Percentiles rank a stretch among this genome's conserved stretches.
Conservation (phyloP, 768 basidiomycete genomes). For the Fistulinella prunicolor region DNA sequence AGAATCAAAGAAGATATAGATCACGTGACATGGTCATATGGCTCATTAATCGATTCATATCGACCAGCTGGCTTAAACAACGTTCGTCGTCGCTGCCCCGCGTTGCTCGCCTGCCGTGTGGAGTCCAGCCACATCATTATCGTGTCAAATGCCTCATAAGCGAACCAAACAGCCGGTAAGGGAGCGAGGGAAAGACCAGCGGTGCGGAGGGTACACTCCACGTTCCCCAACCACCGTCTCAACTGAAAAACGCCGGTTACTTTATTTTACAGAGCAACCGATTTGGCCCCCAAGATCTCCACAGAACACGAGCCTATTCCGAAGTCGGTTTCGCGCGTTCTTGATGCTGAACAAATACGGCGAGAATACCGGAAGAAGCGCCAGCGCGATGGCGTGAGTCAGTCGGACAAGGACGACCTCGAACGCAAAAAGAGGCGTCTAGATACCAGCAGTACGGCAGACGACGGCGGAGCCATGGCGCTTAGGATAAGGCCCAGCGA, state of each 20-base stretch:
- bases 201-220: slow-evolving; percentile 34
- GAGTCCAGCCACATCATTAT: slow-evolving; percentile 18
- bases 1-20: slow-evolving; percentile 11
- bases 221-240: neutral
- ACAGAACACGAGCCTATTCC: slow-evolving; percentile 61
- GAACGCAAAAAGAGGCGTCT: slow-evolving; percentile 30
- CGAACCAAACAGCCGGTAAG: slow-evolving; percentile 52
- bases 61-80: slow-evolving; percentile 1
- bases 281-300: slow-evolving; percentile 47
- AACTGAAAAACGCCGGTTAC: neutral
- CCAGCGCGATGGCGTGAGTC: slow-evolving; percentile 24
- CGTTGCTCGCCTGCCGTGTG: slow-evolving; percentile 1
- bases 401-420: slow-evolving; percentile 25
- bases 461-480: slow-evolving; percentile 19
- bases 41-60: neutral
- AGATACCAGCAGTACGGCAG: slow-evolving; percentile 17
- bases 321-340: slow-evolving; percentile 61
- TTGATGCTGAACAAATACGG: slow-evolving; percentile 60
- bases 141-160: slow-evolving; percentile 61
- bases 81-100: slow-evolving; percentile 10
- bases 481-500: slow-evolving; percentile 63
- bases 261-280: slow-evolving; percentile 39
- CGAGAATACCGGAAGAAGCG: slow-evolving; percentile 52
- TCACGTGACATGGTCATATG: slow-evolving; percentile 19
- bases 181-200: slow-evolving; percentile 40